A percentile compares a stretch with the other conserved stretches of the same genome.
Conservation (phyloP, 805 yeast genomes). For the Saccharomycopsis fodiens region DNA sequence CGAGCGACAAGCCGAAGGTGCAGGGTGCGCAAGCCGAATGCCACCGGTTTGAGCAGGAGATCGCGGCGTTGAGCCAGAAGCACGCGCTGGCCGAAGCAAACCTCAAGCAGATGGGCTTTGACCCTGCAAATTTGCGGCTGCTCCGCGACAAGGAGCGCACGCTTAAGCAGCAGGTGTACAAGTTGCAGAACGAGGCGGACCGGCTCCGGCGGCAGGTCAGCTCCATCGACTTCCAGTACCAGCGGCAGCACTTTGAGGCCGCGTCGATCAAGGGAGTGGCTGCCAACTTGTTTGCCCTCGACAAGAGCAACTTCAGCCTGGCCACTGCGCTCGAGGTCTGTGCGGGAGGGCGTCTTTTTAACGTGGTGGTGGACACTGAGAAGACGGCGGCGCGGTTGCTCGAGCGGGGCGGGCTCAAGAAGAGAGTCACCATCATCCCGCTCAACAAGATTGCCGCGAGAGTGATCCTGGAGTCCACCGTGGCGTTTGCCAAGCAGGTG, state of each 20-base stretch:
- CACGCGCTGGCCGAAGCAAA: slow-evolving; percentile 33
- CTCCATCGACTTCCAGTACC: slow-evolving; percentile 67
- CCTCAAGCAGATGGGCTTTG: slow-evolving; percentile 49
- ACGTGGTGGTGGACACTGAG: slow-evolving; percentile 86
- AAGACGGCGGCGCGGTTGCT: slow-evolving; percentile 75
- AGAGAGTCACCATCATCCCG: slow-evolving; percentile 88
- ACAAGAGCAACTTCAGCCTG: slow-evolving; percentile 46
- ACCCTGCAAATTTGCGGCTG: slow-evolving; percentile 36
- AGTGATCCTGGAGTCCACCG: slow-evolving; percentile 38
- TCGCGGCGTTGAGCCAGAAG: slow-evolving; percentile 35
- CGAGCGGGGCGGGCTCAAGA: slow-evolving; percentile 67
- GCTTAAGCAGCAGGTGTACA: slow-evolving; percentile 38
- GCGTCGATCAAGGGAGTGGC: slow-evolving; percentile 77
- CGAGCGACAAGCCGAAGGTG: slow-evolving; percentile 41
- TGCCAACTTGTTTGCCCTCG: slow-evolving; percentile 70
- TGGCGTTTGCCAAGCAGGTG: slow-evolving; percentile 60
- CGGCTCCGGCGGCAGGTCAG: slow-evolving; percentile 55
- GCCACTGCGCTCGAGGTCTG: slow-evolving; percentile 85
- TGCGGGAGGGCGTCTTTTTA: slow-evolving; percentile 87
- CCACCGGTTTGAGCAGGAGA: slow-evolving; percentile 33
- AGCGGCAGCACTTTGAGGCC: slow-evolving; percentile 49
- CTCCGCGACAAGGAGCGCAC: slow-evolving; percentile 39
- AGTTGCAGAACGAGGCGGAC: slow-evolving; percentile 41
- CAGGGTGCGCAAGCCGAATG: slow-evolving; percentile 46
- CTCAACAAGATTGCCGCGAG: slow-evolving; percentile 73